Base-by-base conservation (phyloP, 1,284 basidiomycete genomes). In the Hortiboletus rubellus region DNA sequence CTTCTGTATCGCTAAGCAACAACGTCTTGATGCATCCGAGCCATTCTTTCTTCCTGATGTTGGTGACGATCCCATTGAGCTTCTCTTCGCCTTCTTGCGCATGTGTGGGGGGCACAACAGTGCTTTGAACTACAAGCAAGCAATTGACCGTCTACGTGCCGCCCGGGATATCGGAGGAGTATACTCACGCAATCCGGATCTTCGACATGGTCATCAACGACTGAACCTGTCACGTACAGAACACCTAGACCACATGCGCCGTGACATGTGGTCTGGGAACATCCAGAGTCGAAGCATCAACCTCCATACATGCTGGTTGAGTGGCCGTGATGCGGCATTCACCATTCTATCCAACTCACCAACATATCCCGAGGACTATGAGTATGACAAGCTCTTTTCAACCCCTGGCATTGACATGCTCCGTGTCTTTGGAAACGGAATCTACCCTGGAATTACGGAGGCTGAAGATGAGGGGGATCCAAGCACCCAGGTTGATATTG, bases 91-190 rank as follows among this genome's bases (percentile, higher is more conserved):
- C 8, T 43, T 34, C 30, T 15, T 57, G 3, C 37, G 8, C 1
- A 58, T 56, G 48, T 50, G 37, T 37, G 54, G 53, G 7, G 54
- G 57, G 3, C 57, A 58, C 30, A 56, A 58, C 22, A 54, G 44
- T 2, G 43, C 34, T 2, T 6, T 58, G 3, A 58, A 45, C 3
- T 56, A 56, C 54, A 34, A 45, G 15, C 57, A 58, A 18, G 36
- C 47, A 3, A 40, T 55, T 0, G 37, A 56, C 6, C 47, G 30
- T 1, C 34, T 58, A 7, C 17, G 36, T 34, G 30, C 56, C 6
- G 36, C 53, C 24, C 7, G 34, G 5, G 42, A 45, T 33, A 52
- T 45, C 5, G 18, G 42, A 6, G 50, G 43, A 38, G 43, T 45
- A 10, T 52, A 52, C 10, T 36, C 42, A n/a, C 15, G 12, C 6